Base-by-base conservation (phyloP, 495 filamentous ascomycete genomes). In the Pseudevernia furfuracea region DNA sequence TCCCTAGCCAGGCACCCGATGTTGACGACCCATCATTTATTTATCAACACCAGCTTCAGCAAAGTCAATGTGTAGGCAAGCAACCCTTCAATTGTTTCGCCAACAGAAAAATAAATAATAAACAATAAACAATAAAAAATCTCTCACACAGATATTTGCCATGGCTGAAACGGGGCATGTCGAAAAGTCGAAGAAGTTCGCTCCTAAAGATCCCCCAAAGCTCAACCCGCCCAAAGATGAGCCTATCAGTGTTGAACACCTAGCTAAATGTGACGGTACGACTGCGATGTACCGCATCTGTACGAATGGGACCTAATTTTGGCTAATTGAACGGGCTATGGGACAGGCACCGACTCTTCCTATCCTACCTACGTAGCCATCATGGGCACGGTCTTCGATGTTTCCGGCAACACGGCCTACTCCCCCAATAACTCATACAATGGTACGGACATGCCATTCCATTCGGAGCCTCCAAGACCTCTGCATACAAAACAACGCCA, bases 351-450 rank as follows among this genome's bases (percentile, higher is more conserved):
- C 75, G 85, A 88, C 62, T 75, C 84, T 4, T 85, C 81, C 59
- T 84, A 79, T 63, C 90, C 91, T 38, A 91, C 87, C 32, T 90
- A 92, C 68, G 91, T 99, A 34, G 94, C 95, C 37, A 97, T 99
- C 77, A 97, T 96, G 78, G 92, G 93, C 64, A 88, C 84, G 65
- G 87, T 99, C 52, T 99, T 96, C 71, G 93, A 99, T 72, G 94
- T 99, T 59, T 89, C 81, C 58, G 88, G 84, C 28, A 97, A 97
- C 72, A 81, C 84, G 41, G 85, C 89, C 38, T 99, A 99, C 71
- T 82, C 84, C n/a, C 82, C 87, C n/a, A 84, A 83, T 10, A 92
- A 90, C 28, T 80, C 86, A 63, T 98, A 98, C 74, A 82, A 89
- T 67, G 89, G 94, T 97, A 79, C 62, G 82, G 34, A n/a, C 23